Conservation (phyloP, 1,284 basidiomycete genomes). For the Macrocybe sp. region DNA sequence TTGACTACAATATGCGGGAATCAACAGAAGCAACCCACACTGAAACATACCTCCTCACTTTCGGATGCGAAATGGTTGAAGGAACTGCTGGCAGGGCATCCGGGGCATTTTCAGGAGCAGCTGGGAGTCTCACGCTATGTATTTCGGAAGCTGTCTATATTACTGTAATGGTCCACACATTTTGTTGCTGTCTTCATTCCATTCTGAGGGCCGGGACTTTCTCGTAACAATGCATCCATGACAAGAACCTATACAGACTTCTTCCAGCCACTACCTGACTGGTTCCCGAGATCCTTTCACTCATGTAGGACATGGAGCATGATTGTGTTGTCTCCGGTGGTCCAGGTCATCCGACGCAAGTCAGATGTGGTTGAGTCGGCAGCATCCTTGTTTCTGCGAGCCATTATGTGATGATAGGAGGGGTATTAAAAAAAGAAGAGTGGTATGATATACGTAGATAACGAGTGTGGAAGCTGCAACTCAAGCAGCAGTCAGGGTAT, state of each 20-base stretch:
- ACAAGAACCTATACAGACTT: constrained; percentile 9
- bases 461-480: too few relatives aligned
- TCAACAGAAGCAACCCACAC: too few relatives aligned
- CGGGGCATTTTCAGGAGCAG: constrained; percentile 4
- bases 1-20: too few relatives aligned
- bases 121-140: constrained; percentile 15
- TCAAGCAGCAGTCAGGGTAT: too few relatives aligned
- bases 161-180: not conserved
- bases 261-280: constrained; percentile 17
- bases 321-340: constrained; percentile 7
- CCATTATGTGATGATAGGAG: too few relatives aligned
- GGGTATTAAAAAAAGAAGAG: too few relatives aligned
- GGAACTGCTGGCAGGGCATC: constrained; percentile 6
- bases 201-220: not conserved
- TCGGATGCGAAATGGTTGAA: not conserved
- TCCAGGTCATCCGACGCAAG: not conserved
- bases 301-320: constrained; percentile 8
- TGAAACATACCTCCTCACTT: not conserved
- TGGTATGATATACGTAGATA: too few relatives aligned
- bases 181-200: not conserved
- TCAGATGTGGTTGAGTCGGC: not conserved
- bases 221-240: not conserved
- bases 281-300: constrained; percentile 13
- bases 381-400: not conserved
- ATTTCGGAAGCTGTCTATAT: constrained; percentile 11